A percentile compares a stretch with the other conserved stretches of the same genome.
Conservation (phyloP, 2,329 filamentous ascomycete genomes). For the Biscogniauxia sp. region DNA sequence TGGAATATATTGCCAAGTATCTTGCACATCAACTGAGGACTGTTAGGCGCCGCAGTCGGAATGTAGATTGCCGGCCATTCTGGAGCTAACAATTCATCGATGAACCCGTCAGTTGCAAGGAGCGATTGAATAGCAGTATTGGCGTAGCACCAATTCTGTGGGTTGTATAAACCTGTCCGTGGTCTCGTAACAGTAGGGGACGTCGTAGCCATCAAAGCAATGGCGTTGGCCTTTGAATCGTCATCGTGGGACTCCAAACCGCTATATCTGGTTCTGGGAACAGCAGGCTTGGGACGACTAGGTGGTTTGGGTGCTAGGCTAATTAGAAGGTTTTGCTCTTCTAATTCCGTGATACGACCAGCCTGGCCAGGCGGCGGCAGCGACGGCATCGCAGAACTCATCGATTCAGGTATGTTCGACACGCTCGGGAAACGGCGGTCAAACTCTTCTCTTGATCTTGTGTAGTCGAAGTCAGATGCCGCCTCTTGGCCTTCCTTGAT, state of each 20-base stretch:
- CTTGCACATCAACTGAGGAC: constrained; percentile 57
- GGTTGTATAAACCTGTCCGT: constrained; percentile 74
- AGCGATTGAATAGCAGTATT: constrained; percentile 87
- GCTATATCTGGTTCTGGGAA: constrained; percentile 73
- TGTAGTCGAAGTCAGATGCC: constrained; percentile 45
- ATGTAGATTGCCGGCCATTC: constrained; percentile 66
- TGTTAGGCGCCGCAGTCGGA: constrained; percentile 60
- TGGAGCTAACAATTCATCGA: constrained; percentile 58
- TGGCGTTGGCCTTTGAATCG: constrained; percentile 36
- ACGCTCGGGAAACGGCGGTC: constrained; percentile 76
- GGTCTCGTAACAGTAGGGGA: constrained; percentile 33
- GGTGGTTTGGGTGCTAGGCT: constrained; percentile 56
- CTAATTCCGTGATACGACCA: constrained; percentile 30
- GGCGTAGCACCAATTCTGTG: constrained; percentile 84
- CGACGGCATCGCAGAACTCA: constrained; percentile 41
- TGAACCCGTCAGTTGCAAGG: constrained; percentile 69
- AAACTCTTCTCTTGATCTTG: constrained; percentile 79
- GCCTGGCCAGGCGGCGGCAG: constrained; percentile 8
- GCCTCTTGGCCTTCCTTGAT: constrained; percentile 59
- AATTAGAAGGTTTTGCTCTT: constrained; percentile 40
- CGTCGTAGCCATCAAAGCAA: constrained; percentile 39
- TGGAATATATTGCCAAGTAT: constrained; percentile 59
- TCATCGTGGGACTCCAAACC: constrained; percentile 52
- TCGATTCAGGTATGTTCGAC: constrained; percentile 58
- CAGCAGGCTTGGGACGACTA: constrained; percentile 63